Evolutionary conservation across 306 rosid genomes (phyloP).

Genomic region (Cucumis melo): DNA sequence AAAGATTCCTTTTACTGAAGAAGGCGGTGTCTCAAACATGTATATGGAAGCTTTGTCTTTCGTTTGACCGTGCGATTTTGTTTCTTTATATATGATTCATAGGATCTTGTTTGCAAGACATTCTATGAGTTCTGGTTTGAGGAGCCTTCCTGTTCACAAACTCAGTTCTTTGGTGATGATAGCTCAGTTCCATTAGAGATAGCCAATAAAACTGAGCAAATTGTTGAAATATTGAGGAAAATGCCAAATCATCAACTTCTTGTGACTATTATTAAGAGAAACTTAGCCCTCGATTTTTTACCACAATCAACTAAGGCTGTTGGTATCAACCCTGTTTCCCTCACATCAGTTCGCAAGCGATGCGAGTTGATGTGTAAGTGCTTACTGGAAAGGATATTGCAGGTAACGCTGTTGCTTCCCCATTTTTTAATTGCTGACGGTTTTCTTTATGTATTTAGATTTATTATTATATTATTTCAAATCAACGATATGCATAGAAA

Average conservation of each 20-base stretch:
- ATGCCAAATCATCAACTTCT: conserved; percentile 82
- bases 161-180: conserved; percentile 63
- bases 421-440: background rate
- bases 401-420: conserved; percentile 32
- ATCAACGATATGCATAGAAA: conserved; percentile 7
- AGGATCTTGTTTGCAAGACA: conserved; percentile 99
- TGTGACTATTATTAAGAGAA: conserved; percentile 78
- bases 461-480: background rate
- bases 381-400: conserved; percentile 85
- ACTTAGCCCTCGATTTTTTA: conserved; percentile 88
- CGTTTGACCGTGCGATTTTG: background rate
- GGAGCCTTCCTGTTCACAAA: conserved; percentile 68
- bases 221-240: conserved; percentile 76
- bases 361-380: conserved; percentile 98
- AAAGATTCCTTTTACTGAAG: background rate
- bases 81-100: conserved; percentile 5
- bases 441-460: background rate
- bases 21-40: background rate
- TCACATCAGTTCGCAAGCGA: conserved; percentile 76
- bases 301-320: conserved; percentile 85
- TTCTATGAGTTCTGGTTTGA: conserved; percentile 97
- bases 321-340: conserved; percentile 70
- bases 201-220: conserved; percentile 81
- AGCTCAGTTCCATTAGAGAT: conserved; percentile 87
- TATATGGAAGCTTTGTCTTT: background rate